These are phyloP conservation scores for Micractinium conductrix DNA, from an alignment of 139 green algal genomes.

Conservation along the genomic window DNA sequence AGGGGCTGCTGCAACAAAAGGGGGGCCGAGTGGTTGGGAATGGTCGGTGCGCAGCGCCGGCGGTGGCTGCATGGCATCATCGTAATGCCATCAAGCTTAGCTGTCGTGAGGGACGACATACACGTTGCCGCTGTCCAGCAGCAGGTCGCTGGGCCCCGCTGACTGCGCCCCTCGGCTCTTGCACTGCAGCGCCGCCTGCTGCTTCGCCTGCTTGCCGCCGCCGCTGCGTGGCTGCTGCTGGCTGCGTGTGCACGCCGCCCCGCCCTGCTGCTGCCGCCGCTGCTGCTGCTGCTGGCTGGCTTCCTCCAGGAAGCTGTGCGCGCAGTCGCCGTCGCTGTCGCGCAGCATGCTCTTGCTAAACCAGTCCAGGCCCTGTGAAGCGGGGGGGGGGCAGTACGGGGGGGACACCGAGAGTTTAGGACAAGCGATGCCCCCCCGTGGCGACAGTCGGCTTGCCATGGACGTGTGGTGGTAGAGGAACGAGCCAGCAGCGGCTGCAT, in stretches of 20 bases:
- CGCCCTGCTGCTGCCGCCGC: background rate
- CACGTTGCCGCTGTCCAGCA: constrained; percentile 32
- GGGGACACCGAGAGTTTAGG: too few species aligned
- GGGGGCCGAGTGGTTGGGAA: too few species aligned
- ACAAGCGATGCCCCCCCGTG: too few species aligned
- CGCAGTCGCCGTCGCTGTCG: constrained; percentile 48
- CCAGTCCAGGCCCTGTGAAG: constrained; percentile 45
- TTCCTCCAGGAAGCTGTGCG: constrained; percentile 42
- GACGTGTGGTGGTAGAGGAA: too few species aligned
- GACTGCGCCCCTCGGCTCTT: background rate
- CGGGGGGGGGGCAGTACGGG: background rate
- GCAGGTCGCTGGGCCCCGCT: constrained; percentile 17
- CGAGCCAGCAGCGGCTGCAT: too few species aligned
- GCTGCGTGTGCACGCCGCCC: too few species aligned
- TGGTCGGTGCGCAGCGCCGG: background rate
- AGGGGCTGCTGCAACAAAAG: background rate
- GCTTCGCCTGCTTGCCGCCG: background rate
- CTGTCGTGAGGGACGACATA: constrained; percentile 14
- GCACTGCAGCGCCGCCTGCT: background rate
- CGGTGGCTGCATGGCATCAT: background rate
- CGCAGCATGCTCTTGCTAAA: constrained; percentile 12
- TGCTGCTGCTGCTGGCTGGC: background rate
- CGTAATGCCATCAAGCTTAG: background rate
- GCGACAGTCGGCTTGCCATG: too few species aligned
- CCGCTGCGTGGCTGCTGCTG: background rate